Evolutionary conservation across 768 basidiomycete genomes (phyloP).

Genomic region (Sarcomyxa edulis): DNA sequence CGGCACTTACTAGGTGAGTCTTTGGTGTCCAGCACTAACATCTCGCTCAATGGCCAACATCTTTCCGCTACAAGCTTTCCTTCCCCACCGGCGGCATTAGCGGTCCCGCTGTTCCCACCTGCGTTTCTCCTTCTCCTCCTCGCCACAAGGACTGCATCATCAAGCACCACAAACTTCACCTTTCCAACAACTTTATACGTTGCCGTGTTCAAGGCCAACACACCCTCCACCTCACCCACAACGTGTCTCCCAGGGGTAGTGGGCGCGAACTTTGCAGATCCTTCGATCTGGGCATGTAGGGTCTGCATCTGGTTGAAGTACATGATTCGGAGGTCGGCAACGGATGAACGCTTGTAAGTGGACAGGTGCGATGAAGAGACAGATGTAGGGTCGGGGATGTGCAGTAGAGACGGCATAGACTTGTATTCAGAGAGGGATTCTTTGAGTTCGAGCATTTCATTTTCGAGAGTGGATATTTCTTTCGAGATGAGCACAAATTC

Average conservation of each 20-base stretch:
- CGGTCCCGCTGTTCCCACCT: slow-evolving; percentile 33
- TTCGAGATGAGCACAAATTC: slow-evolving; percentile 97
- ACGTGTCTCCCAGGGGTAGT: slow-evolving; percentile 89
- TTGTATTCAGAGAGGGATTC: slow-evolving; percentile 94
- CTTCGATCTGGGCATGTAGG: slow-evolving; percentile 86
- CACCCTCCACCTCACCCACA: slow-evolving; percentile 77
- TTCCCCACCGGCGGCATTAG: slow-evolving; percentile 43
- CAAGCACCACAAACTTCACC: slow-evolving; percentile 86
- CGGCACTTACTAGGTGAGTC: slow-evolving; percentile 88
- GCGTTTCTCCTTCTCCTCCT: slow-evolving; percentile 66
- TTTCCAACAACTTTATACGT: slow-evolving; percentile 90
- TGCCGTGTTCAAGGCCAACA: slow-evolving; percentile 84
- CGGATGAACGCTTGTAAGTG: slow-evolving; percentile 66
- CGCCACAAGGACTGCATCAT: slow-evolving; percentile 88
- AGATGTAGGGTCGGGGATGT: slow-evolving; percentile 79
- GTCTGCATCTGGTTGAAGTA: slow-evolving; percentile 94
- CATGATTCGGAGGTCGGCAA: slow-evolving; percentile 91
- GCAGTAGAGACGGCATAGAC: slow-evolving; percentile 87
- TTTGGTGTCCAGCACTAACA: slow-evolving; percentile 93
- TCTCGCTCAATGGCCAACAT: slow-evolving; percentile 92
- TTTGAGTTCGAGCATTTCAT: slow-evolving; percentile 96
- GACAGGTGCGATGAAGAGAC: slow-evolving; percentile 26
- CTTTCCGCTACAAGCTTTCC: slow-evolving; percentile 87
- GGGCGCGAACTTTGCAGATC: slow-evolving; percentile 92
- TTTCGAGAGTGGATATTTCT: slow-evolving; percentile 93